These are phyloP conservation scores for Aureobasidium mangrovei DNA, from an alignment of 2,329 filamentous ascomycete genomes.

Conservation along the genomic window DNA sequence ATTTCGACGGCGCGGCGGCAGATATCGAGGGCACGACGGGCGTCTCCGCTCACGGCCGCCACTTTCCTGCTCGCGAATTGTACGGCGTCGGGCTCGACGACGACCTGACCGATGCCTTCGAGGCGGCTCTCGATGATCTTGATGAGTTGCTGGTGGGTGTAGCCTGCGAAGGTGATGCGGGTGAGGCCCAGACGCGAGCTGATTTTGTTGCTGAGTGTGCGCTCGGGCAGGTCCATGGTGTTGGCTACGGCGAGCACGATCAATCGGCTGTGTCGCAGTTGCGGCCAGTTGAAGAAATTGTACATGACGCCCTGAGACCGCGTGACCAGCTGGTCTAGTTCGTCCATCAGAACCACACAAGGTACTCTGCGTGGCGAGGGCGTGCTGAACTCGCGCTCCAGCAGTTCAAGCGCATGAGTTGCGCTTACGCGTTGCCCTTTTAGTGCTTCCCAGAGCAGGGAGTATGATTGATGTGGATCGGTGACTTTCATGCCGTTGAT, in stretches of 20 bases:
- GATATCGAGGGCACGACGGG: constrained; percentile 84
- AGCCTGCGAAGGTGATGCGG: constrained; percentile 92
- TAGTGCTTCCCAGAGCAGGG: constrained; percentile 88
- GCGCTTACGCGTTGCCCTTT: constrained; percentile 89
- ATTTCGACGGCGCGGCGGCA: constrained; percentile 92
- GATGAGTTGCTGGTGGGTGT: constrained; percentile 95
- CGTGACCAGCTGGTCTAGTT: constrained; percentile 93
- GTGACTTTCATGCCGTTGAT: constrained; percentile 99
- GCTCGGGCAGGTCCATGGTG: constrained; percentile 95
- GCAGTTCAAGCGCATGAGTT: constrained; percentile 77
- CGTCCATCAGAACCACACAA: constrained; percentile 96
- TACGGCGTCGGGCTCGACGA: constrained; percentile 86
- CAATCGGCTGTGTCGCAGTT: constrained; percentile 77
- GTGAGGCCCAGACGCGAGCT: constrained; percentile 77
- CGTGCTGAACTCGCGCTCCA: constrained; percentile 87
- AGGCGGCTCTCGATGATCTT: constrained; percentile 93
- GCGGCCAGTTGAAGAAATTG: constrained; percentile 99
- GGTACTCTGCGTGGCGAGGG: constrained; percentile 86
- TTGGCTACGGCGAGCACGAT: constrained; percentile 97
- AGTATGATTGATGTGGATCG: constrained; percentile 93
- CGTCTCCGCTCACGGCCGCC: constrained; percentile 90
- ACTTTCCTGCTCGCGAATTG: constrained; percentile 97
- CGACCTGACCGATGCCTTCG: constrained; percentile 68
- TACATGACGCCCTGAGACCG: constrained; percentile 99
- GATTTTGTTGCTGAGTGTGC: constrained; percentile 97